These are phyloP conservation scores for Lasiosphaeria ovina DNA, from an alignment of 495 filamentous ascomycete genomes.

Conservation along the genomic window DNA sequence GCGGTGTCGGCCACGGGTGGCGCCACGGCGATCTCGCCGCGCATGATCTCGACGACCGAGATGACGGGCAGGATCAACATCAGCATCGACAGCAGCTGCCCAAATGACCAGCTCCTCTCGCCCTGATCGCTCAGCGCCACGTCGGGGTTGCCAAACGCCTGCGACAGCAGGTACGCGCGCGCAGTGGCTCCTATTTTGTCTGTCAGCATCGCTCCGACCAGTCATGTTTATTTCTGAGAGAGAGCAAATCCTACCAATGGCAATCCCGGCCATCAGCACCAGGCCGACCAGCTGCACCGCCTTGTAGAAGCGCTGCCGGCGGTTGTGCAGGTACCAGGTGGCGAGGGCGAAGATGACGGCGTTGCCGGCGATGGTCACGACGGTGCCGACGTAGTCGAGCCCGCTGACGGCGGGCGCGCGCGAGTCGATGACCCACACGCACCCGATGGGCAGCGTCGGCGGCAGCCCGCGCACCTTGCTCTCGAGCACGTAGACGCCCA, in stretches of 20 bases:
- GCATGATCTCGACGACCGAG: slow-evolving; percentile 52
- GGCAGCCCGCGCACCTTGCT: slow-evolving; percentile 46
- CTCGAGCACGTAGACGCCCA: slow-evolving; percentile 50
- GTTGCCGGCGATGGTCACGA: slow-evolving; percentile 51
- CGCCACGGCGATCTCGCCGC: slow-evolving; percentile 50
- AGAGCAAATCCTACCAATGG: slow-evolving; percentile 28
- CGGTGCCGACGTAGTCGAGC: slow-evolving; percentile 50
- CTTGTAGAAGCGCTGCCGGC: slow-evolving; percentile 44
- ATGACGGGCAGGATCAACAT: slow-evolving; percentile 55
- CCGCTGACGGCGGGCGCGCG: slow-evolving; percentile 26
- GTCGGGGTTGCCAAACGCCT: slow-evolving; percentile 50
- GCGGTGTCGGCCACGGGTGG: slow-evolving; percentile 32
- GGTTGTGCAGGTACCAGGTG: slow-evolving; percentile 56
- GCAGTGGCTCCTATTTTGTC: slow-evolving; percentile 39
- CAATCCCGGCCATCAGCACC: slow-evolving; percentile 47
- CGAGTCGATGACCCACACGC: slow-evolving; percentile 43
- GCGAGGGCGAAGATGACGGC: slow-evolving; percentile 48
- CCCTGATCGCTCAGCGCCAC: slow-evolving; percentile 43
- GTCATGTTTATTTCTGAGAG: neutral
- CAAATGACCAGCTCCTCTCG: slow-evolving; percentile 58
- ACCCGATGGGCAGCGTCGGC: slow-evolving; percentile 51
- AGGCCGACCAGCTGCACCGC: slow-evolving; percentile 46
- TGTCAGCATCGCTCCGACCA: neutral
- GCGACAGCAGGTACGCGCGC: slow-evolving; percentile 47
- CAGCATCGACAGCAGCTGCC: slow-evolving; percentile 53